Evolutionary conservation across 1,284 basidiomycete genomes (phyloP).

Genomic region (Apiotrichum brassicae): DNA sequence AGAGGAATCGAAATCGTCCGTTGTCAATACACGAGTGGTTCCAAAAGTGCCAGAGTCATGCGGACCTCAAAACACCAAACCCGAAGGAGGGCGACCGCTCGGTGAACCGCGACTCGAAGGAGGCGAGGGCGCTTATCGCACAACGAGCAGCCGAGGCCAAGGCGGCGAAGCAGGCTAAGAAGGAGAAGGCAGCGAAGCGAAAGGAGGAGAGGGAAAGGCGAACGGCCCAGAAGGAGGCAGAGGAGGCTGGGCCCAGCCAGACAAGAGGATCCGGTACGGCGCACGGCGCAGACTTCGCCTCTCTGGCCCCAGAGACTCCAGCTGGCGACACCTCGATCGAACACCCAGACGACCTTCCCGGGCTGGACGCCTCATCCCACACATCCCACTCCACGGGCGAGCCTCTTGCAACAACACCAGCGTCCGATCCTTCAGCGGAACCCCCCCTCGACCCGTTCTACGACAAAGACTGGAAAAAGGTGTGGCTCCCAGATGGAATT

Average conservation of each 20-base stretch:
- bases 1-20: slow-evolving; percentile 61
- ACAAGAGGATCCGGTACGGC: neutral
- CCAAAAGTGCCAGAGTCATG: slow-evolving; percentile 62
- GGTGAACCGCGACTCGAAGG: slow-evolving; percentile 32
- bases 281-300: neutral
- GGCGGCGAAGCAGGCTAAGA: slow-evolving; percentile 17
- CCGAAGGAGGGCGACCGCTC: slow-evolving; percentile 33
- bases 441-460: slow-evolving; percentile 52
- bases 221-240: slow-evolving; percentile 9
- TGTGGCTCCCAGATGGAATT: slow-evolving; percentile 73
- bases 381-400: slow-evolving; percentile 34
- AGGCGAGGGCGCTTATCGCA: slow-evolving; percentile 27
- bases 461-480: slow-evolving; percentile 56
- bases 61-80: slow-evolving; percentile 32
- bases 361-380: slow-evolving; percentile 26
- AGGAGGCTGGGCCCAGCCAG: too few species aligned
- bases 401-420: slow-evolving; percentile 9
- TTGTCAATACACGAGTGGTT: slow-evolving; percentile 82
- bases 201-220: slow-evolving; percentile 7
- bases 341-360: slow-evolving; percentile 20
- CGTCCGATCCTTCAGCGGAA: neutral
- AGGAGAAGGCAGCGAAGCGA: slow-evolving; percentile 37
- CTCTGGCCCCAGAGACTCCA: neutral
- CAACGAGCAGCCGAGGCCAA: slow-evolving; percentile 14
- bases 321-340: neutral